Percentiles rank a stretch among this genome's conserved stretches.
Conservation (phyloP, 2,329 filamentous ascomycete species). For the Sporothrix phasma region DNA sequence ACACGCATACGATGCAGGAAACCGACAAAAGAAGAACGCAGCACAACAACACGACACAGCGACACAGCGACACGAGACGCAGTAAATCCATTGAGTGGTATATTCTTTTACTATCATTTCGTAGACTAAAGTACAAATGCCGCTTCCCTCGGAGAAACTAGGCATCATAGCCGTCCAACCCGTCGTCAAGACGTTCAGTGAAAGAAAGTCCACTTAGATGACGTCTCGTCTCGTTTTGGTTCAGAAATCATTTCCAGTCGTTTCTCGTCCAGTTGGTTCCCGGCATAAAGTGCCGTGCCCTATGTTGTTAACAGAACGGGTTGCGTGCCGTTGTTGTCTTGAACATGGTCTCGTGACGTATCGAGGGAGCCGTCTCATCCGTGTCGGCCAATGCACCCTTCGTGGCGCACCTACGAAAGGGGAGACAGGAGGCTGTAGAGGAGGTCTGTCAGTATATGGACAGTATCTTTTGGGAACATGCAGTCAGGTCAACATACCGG, state of each 20-base stretch:
- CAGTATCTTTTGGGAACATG: background rate
- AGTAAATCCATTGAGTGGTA: constrained; percentile 15
- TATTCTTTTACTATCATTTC: constrained; percentile 11
- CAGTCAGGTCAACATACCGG: constrained; percentile 33
- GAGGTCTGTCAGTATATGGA: background rate
- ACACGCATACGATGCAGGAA: background rate
- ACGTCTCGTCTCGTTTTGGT: background rate
- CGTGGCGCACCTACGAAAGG: constrained; percentile 40
- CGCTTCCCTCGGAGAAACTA: constrained; percentile 10
- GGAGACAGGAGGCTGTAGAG: constrained; percentile 49
- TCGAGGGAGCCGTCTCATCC: background rate
- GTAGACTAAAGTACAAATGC: constrained; percentile 15
- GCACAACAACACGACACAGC: background rate
- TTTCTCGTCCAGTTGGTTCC: background rate
- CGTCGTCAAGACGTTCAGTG: background rate
- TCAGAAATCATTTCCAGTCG: background rate
- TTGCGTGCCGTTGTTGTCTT: background rate
- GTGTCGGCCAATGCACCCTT: background rate
- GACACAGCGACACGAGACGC: background rate
- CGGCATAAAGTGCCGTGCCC: background rate
- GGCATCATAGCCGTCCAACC: background rate
- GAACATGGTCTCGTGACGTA: background rate
- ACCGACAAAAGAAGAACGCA: background rate
- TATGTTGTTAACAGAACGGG: background rate
- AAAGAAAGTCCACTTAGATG: background rate